Evolutionary conservation across 352 stramenopile genomes (phyloP).

Genomic region (Globisporangium echinulatum): DNA sequence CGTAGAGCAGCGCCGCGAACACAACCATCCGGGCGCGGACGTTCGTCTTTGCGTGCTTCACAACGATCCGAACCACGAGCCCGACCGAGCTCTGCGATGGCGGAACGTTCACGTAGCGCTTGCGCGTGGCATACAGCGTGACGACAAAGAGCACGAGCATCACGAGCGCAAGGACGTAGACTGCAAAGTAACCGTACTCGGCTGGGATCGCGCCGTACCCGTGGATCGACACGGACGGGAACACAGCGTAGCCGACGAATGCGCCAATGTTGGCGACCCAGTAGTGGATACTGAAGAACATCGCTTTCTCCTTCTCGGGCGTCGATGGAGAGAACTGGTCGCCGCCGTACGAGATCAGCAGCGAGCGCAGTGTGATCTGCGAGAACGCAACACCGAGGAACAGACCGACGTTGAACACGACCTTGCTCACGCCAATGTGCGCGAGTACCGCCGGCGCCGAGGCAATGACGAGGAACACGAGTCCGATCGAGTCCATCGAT

Average conservation of each 20-base stretch:
- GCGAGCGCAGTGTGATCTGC: constrained; percentile 45
- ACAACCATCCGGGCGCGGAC: constrained; percentile 28
- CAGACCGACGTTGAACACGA: constrained; percentile 56
- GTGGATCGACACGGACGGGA: constrained; percentile 72
- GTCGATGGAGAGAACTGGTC: constrained; percentile 55
- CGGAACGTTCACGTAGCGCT: constrained; percentile 44
- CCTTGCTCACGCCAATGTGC: constrained; percentile 25
- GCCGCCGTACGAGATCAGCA: constrained; percentile 52
- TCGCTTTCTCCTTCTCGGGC: constrained; percentile 34
- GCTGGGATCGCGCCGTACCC: constrained; percentile 50
- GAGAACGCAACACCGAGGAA: constrained; percentile 44
- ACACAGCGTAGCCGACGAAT: constrained; percentile 66
- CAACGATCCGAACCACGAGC: constrained; percentile 33
- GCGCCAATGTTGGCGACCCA: constrained; percentile 70
- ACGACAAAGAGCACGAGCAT: constrained; percentile 34
- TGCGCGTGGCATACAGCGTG: constrained; percentile 32
- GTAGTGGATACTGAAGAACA: constrained; percentile 84
- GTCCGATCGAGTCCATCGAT: constrained; percentile 55
- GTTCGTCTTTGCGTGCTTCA: constrained; percentile 19
- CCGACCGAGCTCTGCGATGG: constrained; percentile 34
- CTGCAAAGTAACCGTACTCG: constrained; percentile 76
- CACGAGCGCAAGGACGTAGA: constrained; percentile 46
- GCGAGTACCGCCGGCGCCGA: constrained; percentile 45
- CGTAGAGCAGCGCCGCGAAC: constrained; percentile 29
- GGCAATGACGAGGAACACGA: constrained; percentile 53